A percentile compares a stretch with the other conserved stretches of the same genome.
These are phyloP conservation scores for Fraxinus dipetala DNA, from an alignment of 305 asterid genomes.

Conservation along the genomic window DNA sequence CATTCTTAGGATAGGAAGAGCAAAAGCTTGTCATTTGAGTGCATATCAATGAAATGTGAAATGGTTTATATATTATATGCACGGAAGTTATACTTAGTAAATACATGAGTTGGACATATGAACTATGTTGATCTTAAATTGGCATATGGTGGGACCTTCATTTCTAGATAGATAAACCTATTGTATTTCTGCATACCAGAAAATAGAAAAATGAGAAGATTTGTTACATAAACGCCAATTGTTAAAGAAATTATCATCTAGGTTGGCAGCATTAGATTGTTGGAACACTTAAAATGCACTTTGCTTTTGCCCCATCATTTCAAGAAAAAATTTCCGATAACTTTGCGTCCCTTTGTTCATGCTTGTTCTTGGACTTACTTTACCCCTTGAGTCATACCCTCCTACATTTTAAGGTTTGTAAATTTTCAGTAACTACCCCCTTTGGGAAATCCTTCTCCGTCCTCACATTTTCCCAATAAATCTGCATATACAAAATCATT, in stretches of 20 bases:
- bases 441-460: constrained; percentile 25
- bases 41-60: not conserved
- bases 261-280: not conserved
- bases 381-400: not conserved
- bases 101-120: not conserved
- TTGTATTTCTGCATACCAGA: not conserved
- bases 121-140: not conserved
- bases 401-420: not conserved
- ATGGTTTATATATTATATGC: not conserved
- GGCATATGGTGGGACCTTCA: not conserved
- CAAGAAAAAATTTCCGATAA: not conserved
- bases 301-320: not conserved
- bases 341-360: not conserved
- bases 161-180: not conserved
- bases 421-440: not conserved
- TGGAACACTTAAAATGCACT: not conserved
- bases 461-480: constrained; percentile 43
- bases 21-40: not conserved
- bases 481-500: constrained; percentile 37
- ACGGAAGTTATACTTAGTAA: not conserved
- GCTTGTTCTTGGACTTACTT: not conserved
- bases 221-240: not conserved
- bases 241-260: not conserved
- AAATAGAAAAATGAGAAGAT: not conserved
- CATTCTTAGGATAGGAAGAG: not conserved